Conservation (phyloP, 2,329 filamentous ascomycete genomes). For the Microascus cirrosus region DNA sequence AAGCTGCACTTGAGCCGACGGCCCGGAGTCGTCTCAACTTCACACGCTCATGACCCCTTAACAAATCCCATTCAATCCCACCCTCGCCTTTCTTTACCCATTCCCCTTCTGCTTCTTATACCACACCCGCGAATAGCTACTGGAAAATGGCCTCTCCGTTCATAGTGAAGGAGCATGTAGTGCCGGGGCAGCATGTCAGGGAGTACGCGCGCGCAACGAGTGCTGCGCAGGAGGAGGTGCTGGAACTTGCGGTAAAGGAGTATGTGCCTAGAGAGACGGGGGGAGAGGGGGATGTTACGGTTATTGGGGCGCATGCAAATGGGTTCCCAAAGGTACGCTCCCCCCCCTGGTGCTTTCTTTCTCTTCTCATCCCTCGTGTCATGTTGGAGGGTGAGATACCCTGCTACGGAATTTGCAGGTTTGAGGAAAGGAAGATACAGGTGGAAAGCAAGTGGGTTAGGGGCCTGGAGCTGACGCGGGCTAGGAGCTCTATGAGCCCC, state of each 20-base stretch:
- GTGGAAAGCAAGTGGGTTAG: neutral
- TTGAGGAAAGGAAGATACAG: neutral
- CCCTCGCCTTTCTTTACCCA: neutral
- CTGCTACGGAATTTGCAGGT: neutral
- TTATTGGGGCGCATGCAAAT: constrained; percentile 82
- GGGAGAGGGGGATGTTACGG: constrained; percentile 43
- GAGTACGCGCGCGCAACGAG: constrained; percentile 68
- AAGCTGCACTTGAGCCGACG: neutral
- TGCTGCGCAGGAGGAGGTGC: constrained; percentile 59
- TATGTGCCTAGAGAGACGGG: constrained; percentile 57
- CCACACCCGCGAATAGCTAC: neutral
- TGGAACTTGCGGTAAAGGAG: constrained; percentile 73
- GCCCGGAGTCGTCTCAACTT: neutral
- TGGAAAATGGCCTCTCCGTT: constrained; percentile 1
- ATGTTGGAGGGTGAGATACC: neutral
- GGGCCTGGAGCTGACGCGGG: neutral
- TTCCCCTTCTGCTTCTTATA: neutral
- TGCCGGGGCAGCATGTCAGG: constrained; percentile 68
- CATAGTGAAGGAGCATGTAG: constrained; percentile 35
- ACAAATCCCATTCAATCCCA: neutral
- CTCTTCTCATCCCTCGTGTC: neutral
- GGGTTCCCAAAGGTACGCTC: constrained; percentile 72
- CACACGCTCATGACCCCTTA: neutral
- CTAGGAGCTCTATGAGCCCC: constrained; percentile 81
- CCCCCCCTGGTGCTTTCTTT: neutral